These are phyloP conservation scores for Rhynchosporium agropyri DNA, from an alignment of 2,329 filamentous ascomycete species.

Conservation along the genomic window DNA sequence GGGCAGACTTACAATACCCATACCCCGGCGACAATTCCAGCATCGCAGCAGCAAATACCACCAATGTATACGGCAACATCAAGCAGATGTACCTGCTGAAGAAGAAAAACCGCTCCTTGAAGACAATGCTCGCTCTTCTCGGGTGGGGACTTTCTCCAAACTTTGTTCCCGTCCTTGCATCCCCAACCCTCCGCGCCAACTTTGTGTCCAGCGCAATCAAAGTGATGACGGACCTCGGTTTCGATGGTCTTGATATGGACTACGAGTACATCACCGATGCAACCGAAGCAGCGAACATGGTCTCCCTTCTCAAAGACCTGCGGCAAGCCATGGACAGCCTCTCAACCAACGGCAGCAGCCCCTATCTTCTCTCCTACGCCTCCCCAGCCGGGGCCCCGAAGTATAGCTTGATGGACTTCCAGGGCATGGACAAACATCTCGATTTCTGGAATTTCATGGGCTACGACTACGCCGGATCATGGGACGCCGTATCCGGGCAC, in stretches of 20 bases:
- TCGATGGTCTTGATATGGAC: constrained; percentile 33
- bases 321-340: constrained; percentile 51
- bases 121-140: constrained; percentile 76
- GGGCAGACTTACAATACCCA: constrained; percentile 71
- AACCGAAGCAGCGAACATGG: constrained; percentile 32
- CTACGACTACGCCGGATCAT: constrained; percentile 61
- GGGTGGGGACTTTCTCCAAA: constrained; percentile 81
- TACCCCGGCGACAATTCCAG: constrained; percentile 59
- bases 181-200: constrained; percentile 47
- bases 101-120: constrained; percentile 73
- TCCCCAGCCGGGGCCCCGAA: constrained; percentile 51
- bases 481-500: constrained; percentile 48
- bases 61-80: constrained; percentile 76
- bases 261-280: constrained; percentile 28
- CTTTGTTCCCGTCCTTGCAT: constrained; percentile 68
- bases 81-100: constrained; percentile 80
- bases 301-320: constrained; percentile 44
- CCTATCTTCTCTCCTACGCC: constrained; percentile 56
- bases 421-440: constrained; percentile 50
- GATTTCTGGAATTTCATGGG: constrained; percentile 66
- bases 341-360: constrained; percentile 48
- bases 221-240: constrained; percentile 26
- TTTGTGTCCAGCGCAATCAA: constrained; percentile 24
- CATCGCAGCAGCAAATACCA: constrained; percentile 64
- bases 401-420: constrained; percentile 51